phyloP scores from a whole-genome alignment of 805 yeast genomes.

The Cephaloascus albidus region DNA sequence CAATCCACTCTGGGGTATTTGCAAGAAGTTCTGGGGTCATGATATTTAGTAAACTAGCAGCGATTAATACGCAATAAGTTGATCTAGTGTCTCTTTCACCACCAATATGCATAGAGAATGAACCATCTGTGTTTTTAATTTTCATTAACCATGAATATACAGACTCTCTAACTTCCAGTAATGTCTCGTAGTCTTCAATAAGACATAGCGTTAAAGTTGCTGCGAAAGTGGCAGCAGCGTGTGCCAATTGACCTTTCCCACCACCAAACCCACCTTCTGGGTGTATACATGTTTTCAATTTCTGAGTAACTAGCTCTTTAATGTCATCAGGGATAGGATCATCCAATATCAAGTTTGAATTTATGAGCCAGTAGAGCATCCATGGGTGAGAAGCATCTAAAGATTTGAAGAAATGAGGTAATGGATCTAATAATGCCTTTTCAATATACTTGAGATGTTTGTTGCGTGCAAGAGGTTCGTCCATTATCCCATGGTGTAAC shows the following conservation, averaged over 20 bases:
- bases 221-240: slow-evolving; percentile 80
- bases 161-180: slow-evolving; percentile 20
- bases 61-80: slow-evolving; percentile 74
- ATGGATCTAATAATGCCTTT: slow-evolving; percentile 25
- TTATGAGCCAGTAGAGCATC: slow-evolving; percentile 79
- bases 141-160: slow-evolving; percentile 57
- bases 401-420: slow-evolving; percentile 41
- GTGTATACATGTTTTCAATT: slow-evolving; percentile 17
- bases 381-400: slow-evolving; percentile 91
- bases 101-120: slow-evolving; percentile 60
- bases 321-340: slow-evolving; percentile 11
- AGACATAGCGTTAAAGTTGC: slow-evolving; percentile 54
- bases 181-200: slow-evolving; percentile 25
- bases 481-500: slow-evolving; percentile 16
- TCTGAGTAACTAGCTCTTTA: slow-evolving; percentile 17
- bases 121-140: slow-evolving; percentile 62
- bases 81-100: slow-evolving; percentile 89
- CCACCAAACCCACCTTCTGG: slow-evolving; percentile 74
- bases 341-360: slow-evolving; percentile 37
- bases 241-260: slow-evolving; percentile 74
- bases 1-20: slow-evolving; percentile 51
- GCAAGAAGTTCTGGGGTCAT: slow-evolving; percentile 48
- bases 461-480: slow-evolving; percentile 15
- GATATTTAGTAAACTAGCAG: slow-evolving; percentile 58
- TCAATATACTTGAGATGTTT: slow-evolving; percentile 36